phyloP scores from a whole-genome alignment of 495 filamentous ascomycete genomes.

The Tuber borchii region DNA sequence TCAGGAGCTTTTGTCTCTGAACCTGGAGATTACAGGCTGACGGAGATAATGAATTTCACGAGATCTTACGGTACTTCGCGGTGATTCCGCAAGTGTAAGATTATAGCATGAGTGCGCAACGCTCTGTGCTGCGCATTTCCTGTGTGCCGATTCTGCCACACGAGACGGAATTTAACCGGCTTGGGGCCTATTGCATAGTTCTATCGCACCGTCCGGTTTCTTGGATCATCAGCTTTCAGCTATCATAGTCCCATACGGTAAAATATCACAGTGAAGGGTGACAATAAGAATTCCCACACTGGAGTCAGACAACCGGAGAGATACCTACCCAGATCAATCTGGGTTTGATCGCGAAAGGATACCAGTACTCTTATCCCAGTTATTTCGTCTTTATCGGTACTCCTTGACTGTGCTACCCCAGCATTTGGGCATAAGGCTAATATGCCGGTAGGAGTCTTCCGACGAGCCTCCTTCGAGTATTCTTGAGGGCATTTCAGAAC shows the following conservation, averaged over 20 bases:
- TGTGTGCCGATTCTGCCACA: not conserved
- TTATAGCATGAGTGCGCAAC: not conserved
- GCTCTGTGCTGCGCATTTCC: not conserved
- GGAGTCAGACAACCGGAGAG: not conserved
- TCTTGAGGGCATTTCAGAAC: not conserved
- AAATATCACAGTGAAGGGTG: not conserved
- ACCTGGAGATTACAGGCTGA: too few species aligned
- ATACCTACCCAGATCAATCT: not conserved
- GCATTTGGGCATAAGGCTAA: not conserved
- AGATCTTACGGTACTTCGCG: not conserved
- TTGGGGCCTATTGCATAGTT: not conserved
- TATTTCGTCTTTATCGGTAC: not conserved
- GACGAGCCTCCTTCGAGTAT: not conserved
- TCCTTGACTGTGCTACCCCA: not conserved
- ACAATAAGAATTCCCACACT: not conserved
- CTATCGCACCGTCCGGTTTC: not conserved
- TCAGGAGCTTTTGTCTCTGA: too few species aligned
- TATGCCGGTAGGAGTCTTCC: not conserved
- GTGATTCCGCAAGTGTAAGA: not conserved
- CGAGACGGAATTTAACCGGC: not conserved
- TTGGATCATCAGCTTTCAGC: not conserved
- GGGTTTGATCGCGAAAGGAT: not conserved
- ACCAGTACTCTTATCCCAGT: not conserved
- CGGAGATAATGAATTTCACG: too few species aligned
- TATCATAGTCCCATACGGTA: not conserved